phyloP scores from a whole-genome alignment of 2,329 filamentous ascomycete species.

The Juglanconis sp. region DNA sequence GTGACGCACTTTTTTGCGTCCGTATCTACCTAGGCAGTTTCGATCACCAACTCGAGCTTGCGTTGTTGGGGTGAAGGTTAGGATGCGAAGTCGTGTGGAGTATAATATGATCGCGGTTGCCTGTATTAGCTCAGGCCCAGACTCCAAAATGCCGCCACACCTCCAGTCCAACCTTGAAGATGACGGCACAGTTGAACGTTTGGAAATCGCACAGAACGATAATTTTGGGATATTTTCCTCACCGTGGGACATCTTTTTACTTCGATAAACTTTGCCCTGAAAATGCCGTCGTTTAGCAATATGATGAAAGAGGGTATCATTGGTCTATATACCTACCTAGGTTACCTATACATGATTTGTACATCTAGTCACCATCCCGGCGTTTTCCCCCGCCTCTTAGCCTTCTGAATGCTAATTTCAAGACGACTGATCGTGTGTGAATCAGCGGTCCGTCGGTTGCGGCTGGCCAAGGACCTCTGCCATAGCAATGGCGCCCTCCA shows the following conservation, averaged over 20 bases:
- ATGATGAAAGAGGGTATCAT: constrained; percentile 4
- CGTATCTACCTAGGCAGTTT: too few species aligned
- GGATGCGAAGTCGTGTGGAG: neutral
- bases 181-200: neutral
- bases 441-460: constrained; percentile 14
- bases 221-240: too few species aligned
- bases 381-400: too few species aligned
- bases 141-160: neutral
- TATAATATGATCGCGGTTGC: constrained; percentile 6
- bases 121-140: constrained; percentile 12
- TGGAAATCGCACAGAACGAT: neutral
- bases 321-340: constrained; percentile 2
- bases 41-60: too few species aligned
- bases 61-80: neutral
- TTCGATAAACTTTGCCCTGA: too few species aligned
- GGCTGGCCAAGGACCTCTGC: constrained; percentile 54
- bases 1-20: too few species aligned
- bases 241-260: too few species aligned
- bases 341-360: neutral
- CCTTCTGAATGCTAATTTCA: neutral
- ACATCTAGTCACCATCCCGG: neutral
- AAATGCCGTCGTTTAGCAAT: neutral
- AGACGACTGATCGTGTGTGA: neutral
- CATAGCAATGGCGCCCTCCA: constrained; percentile 81
- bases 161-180: too few species aligned